Percentiles rank a stretch among this genome's conserved stretches.
phyloP scores from a whole-genome alignment of 129 eudicot species.

The Pittosporum tobira region DNA sequence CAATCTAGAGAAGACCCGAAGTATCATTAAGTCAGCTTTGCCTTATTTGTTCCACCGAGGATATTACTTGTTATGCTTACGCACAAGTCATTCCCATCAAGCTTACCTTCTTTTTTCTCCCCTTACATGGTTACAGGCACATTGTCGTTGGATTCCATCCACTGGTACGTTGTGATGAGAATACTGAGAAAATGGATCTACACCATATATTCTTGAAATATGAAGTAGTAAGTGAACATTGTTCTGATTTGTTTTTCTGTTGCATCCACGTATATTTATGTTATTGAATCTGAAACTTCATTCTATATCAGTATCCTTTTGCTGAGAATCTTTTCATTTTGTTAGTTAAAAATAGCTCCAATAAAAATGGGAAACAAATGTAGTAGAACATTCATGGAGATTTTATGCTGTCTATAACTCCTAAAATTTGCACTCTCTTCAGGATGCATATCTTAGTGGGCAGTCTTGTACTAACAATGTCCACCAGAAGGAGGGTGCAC shows the following conservation, averaged over 20 bases:
- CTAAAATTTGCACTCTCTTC: neutral
- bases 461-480: slow-evolving; percentile 22
- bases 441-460: slow-evolving; percentile 54
- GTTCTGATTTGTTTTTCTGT: neutral
- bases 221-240: slow-evolving; percentile 38
- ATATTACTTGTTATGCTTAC: no score
- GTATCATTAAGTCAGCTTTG: neutral
- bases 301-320: neutral
- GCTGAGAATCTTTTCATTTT: slow-evolving; percentile 1
- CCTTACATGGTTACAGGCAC: slow-evolving; percentile 34
- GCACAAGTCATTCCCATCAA: neutral
- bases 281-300: neutral
- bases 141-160: slow-evolving; percentile 50
- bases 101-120: neutral
- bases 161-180: slow-evolving; percentile 28
- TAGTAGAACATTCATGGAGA: neutral
- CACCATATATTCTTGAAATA: slow-evolving; percentile 29
- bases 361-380: neutral
- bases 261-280: no score
- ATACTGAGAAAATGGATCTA: slow-evolving; percentile 24
- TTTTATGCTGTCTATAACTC: neutral
- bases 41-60: neutral
- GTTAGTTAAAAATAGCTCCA: neutral
- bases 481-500: slow-evolving; percentile 3
- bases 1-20: neutral